Evolutionary conservation across 2,329 filamentous ascomycete genomes (phyloP).

Genomic region (Fusarium heterosporum): DNA sequence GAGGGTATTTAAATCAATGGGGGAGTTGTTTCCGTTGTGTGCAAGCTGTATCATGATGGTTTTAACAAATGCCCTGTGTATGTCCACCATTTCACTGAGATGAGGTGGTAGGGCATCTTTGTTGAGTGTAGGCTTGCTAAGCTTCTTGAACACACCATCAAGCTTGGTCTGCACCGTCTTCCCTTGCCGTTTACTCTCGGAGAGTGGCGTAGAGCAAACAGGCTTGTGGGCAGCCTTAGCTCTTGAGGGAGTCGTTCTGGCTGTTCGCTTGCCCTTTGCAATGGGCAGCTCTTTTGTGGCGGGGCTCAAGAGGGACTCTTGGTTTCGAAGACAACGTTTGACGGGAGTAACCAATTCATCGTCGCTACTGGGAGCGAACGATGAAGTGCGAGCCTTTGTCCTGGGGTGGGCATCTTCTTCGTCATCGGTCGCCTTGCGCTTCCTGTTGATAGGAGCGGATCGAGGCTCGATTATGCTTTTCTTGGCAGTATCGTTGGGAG

Average conservation of each 20-base stretch:
- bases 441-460: slow-evolving; percentile 46
- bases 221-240: slow-evolving; percentile 49
- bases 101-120: slow-evolving; percentile 60
- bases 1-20: slow-evolving; percentile 72
- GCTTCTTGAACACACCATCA: slow-evolving; percentile 56
- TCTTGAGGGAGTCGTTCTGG: slow-evolving; percentile 48
- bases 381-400: slow-evolving; percentile 46
- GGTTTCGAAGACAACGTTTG: slow-evolving; percentile 49
- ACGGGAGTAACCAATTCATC: slow-evolving; percentile 41
- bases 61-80: slow-evolving; percentile 76
- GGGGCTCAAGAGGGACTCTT: slow-evolving; percentile 35
- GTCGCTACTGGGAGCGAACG: slow-evolving; percentile 52
- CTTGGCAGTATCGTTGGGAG: slow-evolving; percentile 49
- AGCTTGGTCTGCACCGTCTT: slow-evolving; percentile 52
- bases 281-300: slow-evolving; percentile 14
- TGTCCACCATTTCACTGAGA: slow-evolving; percentile 68
- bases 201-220: slow-evolving; percentile 49
- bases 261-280: slow-evolving; percentile 49
- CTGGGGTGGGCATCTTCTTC: slow-evolving; percentile 46
- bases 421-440: slow-evolving; percentile 53
- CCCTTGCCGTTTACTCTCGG: slow-evolving; percentile 47
- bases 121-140: slow-evolving; percentile 37
- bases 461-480: slow-evolving; percentile 48
- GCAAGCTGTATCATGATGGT: slow-evolving; percentile 76
- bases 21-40: slow-evolving; percentile 72